Percentiles rank a stretch among this genome's conserved stretches.
phyloP scores from a whole-genome alignment of 129 eudicot species.

The Escallonia herrerae region DNA sequence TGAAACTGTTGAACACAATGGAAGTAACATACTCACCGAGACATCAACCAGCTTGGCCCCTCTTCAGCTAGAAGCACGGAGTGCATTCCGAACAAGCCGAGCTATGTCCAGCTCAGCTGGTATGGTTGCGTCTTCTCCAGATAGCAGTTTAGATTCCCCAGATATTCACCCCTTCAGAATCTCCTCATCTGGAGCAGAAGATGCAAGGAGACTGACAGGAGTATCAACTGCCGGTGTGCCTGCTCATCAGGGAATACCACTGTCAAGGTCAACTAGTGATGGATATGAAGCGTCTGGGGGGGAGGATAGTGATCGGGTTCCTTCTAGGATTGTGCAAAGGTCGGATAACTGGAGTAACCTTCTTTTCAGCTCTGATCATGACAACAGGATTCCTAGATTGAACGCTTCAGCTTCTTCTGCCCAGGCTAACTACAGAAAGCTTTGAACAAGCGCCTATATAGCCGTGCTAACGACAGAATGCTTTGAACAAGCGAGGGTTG shows the following conservation, averaged over 20 bases:
- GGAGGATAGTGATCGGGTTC: conserved; percentile 91
- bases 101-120: conserved; percentile 38
- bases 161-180: conserved; percentile 70
- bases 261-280: conserved; percentile 92
- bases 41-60: conserved; percentile 46
- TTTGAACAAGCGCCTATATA: conserved; percentile 9
- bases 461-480: conserved; percentile 33
- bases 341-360: conserved; percentile 60
- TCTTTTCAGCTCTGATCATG: conserved; percentile 51
- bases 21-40: conserved; percentile 16
- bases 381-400: conserved; percentile 34
- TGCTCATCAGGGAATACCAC: conserved; percentile 34
- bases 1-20: conserved; percentile 9
- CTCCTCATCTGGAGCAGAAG: conserved; percentile 62
- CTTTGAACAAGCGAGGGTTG: conserved; percentile 12
- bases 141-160: conserved; percentile 86
- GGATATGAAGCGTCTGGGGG: conserved; percentile 99
- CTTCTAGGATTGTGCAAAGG: conserved; percentile 49
- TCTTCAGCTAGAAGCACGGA: conserved; percentile 69
- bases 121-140: conserved; percentile 70
- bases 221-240: conserved; percentile 16
- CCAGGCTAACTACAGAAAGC: conserved; percentile 41
- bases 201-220: conserved; percentile 39
- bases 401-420: conserved; percentile 45
- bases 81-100: conserved; percentile 40